A percentile compares a stretch with the other conserved stretches of the same genome.
These are phyloP conservation scores for Aphanocladium album DNA, from an alignment of 2,329 filamentous ascomycete species.

Conservation along the genomic window DNA sequence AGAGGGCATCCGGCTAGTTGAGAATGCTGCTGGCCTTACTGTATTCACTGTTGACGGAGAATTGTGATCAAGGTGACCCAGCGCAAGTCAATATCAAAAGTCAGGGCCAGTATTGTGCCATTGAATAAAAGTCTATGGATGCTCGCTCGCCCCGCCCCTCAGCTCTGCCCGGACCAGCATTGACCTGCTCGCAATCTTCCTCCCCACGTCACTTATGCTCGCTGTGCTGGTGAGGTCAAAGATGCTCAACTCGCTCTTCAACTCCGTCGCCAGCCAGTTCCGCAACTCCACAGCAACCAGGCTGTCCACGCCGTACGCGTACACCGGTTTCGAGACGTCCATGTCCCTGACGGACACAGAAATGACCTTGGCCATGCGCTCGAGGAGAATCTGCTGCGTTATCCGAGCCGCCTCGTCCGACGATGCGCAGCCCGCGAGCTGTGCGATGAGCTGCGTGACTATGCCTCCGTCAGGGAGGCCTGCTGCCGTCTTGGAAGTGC, in stretches of 20 bases:
- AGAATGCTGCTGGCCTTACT: too few relatives aligned
- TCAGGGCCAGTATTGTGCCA: too few relatives aligned
- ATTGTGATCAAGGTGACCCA: too few relatives aligned
- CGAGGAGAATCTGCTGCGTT: background rate
- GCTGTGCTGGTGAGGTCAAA: background rate
- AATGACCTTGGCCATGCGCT: background rate
- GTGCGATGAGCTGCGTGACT: background rate
- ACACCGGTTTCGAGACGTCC: conserved; percentile 14
- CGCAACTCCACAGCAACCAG: conserved; percentile 17
- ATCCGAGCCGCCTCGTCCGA: background rate
- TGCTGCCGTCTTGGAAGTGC: background rate
- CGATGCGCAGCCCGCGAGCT: background rate
- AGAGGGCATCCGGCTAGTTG: too few relatives aligned
- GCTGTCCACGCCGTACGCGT: conserved; percentile 20
- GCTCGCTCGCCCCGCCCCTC: too few relatives aligned
- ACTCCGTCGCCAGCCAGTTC: conserved; percentile 14
- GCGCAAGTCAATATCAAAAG: too few relatives aligned
- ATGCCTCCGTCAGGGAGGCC: background rate
- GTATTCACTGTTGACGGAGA: too few relatives aligned
- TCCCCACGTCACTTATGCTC: background rate
- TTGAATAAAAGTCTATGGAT: too few relatives aligned
- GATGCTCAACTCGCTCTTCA: conserved; percentile 3
- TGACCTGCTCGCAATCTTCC: background rate
- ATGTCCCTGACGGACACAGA: conserved; percentile 12
- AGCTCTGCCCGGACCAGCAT: too few relatives aligned